These are phyloP conservation scores for Talaromyces ruber DNA, from an alignment of 495 filamentous ascomycete genomes.

Conservation along the genomic window DNA sequence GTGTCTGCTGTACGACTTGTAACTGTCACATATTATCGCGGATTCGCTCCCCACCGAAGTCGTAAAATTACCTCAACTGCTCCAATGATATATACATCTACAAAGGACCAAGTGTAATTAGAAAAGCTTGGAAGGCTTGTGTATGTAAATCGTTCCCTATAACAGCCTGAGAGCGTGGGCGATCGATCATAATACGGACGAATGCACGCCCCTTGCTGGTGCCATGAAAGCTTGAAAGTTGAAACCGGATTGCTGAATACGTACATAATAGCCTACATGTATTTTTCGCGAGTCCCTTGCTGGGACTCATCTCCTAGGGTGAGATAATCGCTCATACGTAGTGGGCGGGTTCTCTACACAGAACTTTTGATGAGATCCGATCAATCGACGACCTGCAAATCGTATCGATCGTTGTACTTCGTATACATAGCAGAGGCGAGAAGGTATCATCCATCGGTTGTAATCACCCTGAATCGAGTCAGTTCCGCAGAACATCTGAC, in stretches of 20 bases:
- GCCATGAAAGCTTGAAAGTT: too few relatives aligned
- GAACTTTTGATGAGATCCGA: not conserved
- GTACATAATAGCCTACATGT: too few relatives aligned
- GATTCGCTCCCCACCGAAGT: not conserved
- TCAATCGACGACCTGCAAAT: not conserved
- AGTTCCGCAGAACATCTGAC: not conserved
- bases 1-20: not conserved
- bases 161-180: not conserved
- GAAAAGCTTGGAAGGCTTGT: not conserved
- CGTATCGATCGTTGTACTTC: not conserved
- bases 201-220: not conserved
- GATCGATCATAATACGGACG: too few relatives aligned
- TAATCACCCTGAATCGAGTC: not conserved
- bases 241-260: not conserved
- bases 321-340: not conserved
- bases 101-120: not conserved
- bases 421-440: too few relatives aligned
- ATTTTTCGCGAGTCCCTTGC: not conserved
- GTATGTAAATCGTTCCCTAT: not conserved
- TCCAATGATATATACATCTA: not conserved
- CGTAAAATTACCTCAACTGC: not conserved
- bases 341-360: not conserved
- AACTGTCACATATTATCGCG: not conserved
- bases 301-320: not conserved
- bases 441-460: too few relatives aligned